A percentile compares a stretch with the other conserved stretches of the same genome.
phyloP scores from a whole-genome alignment of 176 grass and related monocot genomes.

The Pontederia paniculata region DNA sequence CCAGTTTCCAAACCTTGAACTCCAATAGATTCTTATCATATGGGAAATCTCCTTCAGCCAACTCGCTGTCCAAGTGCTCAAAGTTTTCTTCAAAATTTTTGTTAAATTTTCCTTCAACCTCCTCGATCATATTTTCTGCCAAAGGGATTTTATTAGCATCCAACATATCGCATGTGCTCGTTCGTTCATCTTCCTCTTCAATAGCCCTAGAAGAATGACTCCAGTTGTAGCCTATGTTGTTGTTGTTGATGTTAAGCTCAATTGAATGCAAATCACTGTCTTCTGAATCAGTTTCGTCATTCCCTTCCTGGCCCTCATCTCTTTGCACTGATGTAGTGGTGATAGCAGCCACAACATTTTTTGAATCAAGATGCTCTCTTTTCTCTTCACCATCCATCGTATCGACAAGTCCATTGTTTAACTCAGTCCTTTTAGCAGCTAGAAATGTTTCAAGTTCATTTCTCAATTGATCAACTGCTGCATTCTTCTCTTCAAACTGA shows the following conservation, averaged over 20 bases:
- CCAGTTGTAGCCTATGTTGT: constrained; percentile 34
- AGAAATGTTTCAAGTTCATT: constrained; percentile 17
- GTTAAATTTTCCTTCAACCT: not conserved
- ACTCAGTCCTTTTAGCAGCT: constrained; percentile 1
- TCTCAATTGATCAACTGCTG: constrained; percentile 3
- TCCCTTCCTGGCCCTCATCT: constrained; percentile 5
- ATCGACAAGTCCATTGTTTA: not conserved
- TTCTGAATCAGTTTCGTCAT: not conserved
- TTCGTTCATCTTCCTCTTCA: not conserved
- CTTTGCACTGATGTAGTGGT: not conserved
- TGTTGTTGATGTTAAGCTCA: constrained; percentile 27
- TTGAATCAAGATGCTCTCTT: not conserved
- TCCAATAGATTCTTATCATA: not conserved
- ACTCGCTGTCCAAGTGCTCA: not conserved
- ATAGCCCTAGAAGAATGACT: constrained; percentile 22
- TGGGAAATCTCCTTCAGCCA: not conserved
- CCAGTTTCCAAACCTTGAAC: not conserved
- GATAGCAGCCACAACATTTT: not conserved
- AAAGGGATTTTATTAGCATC: not conserved
- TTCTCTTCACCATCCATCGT: not conserved
- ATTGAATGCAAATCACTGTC: constrained; percentile 13
- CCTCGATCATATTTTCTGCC: not conserved
- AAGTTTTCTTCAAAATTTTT: not conserved
- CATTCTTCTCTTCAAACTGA: constrained; percentile 74
- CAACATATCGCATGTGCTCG: not conserved